A percentile compares a stretch with the other conserved stretches of the same genome.
Conservation (phyloP, 176 grass and related monocot genomes). For the Cocos nucifera region DNA sequence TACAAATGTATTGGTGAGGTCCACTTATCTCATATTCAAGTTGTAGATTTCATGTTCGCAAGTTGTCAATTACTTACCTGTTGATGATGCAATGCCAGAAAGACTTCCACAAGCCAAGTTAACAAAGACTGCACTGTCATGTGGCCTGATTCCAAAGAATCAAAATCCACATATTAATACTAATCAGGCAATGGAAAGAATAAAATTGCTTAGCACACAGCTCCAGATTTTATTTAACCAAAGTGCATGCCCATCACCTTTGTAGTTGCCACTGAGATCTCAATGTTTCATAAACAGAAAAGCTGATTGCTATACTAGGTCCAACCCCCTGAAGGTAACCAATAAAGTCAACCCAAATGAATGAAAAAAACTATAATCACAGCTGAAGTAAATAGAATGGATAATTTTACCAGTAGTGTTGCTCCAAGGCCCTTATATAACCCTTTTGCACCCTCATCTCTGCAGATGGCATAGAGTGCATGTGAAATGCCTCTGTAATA, state of each 20-base stretch:
- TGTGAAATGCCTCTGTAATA: conserved; percentile 97
- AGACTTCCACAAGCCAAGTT: conserved; percentile 93
- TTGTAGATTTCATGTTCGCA: not conserved
- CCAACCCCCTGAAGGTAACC: conserved; percentile 54
- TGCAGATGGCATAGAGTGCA: conserved; percentile 70
- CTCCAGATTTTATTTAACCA: no score
- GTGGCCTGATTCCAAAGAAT: conserved; percentile 42
- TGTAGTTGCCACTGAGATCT: conserved; percentile 67
- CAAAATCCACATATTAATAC: conserved; percentile 17
- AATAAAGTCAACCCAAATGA: conserved; percentile 7
- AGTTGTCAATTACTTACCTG: conserved; percentile 40
- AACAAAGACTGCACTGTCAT: conserved; percentile 56
- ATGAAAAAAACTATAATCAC: not conserved
- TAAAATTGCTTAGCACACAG: not conserved
- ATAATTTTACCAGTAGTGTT: conserved; percentile 56
- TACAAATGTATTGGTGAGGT: no score
- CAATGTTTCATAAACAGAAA: conserved; percentile 88
- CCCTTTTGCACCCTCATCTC: conserved; percentile 81
- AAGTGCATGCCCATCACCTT: conserved; percentile 33
- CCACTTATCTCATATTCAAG: no score
- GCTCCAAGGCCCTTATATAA: conserved; percentile 96
- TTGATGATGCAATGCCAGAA: conserved; percentile 88
- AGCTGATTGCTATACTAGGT: conserved; percentile 94
- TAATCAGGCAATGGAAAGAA: not conserved
- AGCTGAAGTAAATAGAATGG: conserved; percentile 4